Base-by-base conservation (phyloP, 495 filamentous ascomycete genomes). In the Annulohypoxylon maeteangense region DNA sequence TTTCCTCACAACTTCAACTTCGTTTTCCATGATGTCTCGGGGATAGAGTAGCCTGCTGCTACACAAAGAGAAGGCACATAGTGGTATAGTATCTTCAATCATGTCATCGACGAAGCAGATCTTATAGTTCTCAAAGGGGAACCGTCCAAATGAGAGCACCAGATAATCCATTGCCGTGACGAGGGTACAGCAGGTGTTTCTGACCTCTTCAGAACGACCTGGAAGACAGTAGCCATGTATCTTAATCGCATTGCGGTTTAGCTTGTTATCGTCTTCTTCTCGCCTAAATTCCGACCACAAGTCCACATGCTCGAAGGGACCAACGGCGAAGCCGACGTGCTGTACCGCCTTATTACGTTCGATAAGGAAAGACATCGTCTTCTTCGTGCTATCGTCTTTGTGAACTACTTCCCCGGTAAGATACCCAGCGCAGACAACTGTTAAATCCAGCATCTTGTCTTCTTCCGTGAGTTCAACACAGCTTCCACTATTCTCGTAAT, bases 41-140 rank as follows among this genome's bases (percentile, higher is more conserved):
- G 93, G 90, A 74, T 92, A 96, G 1, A 99, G 87, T 0, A 99
- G 85, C 55, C 92, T 87, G 42, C 82, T 95, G 80, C 91, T 98
- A 81, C 93, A 97, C 32, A 99, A 86, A 23, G 93, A 90, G 73
- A 98, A 85, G 8, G 90, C 91, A 8, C 91, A 91, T n/a, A 91
- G 89, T 57, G 92, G 87, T 38, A 90, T 82, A 1, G 90, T 90
- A 55, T 96, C 93, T 18, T 82, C 80, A 3, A 87, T 78, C 65
- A 93, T 85, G 78, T 98, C 96, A 67, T 99, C 95, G 38, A 98
- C 90, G 68, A 98, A 99, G 75, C 91, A 93, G 44, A 98, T 80
- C 70, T 95, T 95, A 83, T 95, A 98, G 69, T 88, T 92, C 38
- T 89, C 86, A 71, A 93, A 97, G 0, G 94, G 93, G 78, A 94